Evolutionary conservation across 2,329 filamentous ascomycete genomes (phyloP), one percentile per base, ranked within the genome.

Genomic region (Fusarium beomiforme): DNA sequence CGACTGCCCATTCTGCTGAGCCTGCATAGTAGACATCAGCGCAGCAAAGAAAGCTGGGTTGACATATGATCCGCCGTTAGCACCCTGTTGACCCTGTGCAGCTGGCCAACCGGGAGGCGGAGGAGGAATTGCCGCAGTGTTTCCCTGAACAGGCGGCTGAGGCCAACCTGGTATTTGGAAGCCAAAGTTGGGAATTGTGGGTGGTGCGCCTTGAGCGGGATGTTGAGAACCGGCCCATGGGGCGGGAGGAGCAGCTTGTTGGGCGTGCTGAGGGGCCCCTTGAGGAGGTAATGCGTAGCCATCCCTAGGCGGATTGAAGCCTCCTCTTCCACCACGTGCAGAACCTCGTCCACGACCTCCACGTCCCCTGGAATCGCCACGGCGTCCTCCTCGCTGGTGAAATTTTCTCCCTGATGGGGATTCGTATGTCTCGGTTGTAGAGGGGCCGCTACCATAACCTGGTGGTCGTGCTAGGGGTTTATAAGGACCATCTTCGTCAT

Each of bases 401-500:
- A 78, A 74, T 21, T 76, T 76, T 33, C 78, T 63, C 68, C 79
- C 74, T 33, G 75, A 76, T 46, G 70, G 71, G 37, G 81, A 67
- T 77, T 85, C 78, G 26, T 77, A 77, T 7, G 70, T 68, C 79
- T 85, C 75, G 78, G 78, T 79, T 74, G 84, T 76, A 43, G 77
- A 82, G 75, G 83, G 87, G 0, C 82, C 84, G 64, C 83, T 82
- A 9, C 85, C 87, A 64, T 91, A 89, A 51, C 90, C 90, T 21
- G 87, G 84, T 3, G 93, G 93, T 21, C 93, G 85, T 23, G 90
- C 81, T 21, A 95, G 84, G 8, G 92, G 91, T 69, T 89, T 91
- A 78, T 95, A 95, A 1, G 89, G 89, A 1, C 90, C 90, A 65
- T 91, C 89, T 4, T 91, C 87, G 31, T 87, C 86, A 59, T 94